phyloP scores from a whole-genome alignment of 1,284 basidiomycete genomes.

The Phellinidium pouzarii region DNA sequence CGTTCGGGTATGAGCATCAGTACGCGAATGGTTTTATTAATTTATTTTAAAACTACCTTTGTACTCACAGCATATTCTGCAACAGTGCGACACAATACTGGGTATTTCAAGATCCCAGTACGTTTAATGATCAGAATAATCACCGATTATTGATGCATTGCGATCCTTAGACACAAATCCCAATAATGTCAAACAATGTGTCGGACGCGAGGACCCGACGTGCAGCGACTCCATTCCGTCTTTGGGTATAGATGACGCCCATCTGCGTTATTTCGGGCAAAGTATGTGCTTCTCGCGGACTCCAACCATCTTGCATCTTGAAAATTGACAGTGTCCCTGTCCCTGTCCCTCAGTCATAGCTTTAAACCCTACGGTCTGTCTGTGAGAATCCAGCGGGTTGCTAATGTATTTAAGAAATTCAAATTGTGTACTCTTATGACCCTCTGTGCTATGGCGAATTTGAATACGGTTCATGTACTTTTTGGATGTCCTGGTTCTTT shows the following conservation, averaged over 20 bases:
- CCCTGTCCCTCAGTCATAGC: constrained; percentile 10
- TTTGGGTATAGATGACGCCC: constrained; percentile 36
- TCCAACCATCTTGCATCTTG: not conserved
- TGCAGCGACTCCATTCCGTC: constrained; percentile 28
- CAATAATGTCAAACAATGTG: constrained; percentile 31
- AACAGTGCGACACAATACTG: constrained; percentile 39
- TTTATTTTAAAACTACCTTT: not conserved
- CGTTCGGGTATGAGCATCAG: constrained; percentile 39
- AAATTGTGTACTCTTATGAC: no score
- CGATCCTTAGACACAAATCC: constrained; percentile 32
- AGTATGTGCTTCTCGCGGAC: constrained; percentile 24
- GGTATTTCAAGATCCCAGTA: constrained; percentile 35
- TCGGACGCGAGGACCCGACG: constrained; percentile 16
- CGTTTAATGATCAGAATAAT: constrained; percentile 9
- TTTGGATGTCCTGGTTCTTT: no score
- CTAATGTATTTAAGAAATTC: no score
- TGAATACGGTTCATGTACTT: no score
- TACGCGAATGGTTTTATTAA: constrained; percentile 22
- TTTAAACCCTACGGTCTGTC: constrained; percentile 9
- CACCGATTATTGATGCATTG: constrained; percentile 24
- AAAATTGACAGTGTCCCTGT: not conserved
- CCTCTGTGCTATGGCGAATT: no score
- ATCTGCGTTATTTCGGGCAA: constrained; percentile 38
- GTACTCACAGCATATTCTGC: not conserved
- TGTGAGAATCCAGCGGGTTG: not conserved